Base-by-base conservation (phyloP, 1,139 yeast genomes). In the Geotrichum candidum region DNA sequence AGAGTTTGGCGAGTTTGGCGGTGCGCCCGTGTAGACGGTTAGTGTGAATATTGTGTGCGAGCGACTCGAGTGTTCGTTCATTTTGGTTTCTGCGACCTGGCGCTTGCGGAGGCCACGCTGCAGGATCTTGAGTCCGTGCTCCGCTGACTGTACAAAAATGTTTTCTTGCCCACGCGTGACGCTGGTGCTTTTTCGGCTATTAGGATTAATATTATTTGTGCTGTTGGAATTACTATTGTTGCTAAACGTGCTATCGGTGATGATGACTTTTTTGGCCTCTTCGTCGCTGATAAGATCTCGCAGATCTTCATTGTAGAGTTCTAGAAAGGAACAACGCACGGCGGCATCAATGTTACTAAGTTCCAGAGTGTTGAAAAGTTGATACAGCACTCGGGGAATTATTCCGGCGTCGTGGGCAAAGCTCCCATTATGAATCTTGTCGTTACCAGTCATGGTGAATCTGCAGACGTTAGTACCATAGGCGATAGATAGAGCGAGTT, bases 401-500 rank as follows among this genome's bases (percentile, higher is more conserved):
- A 88, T 82, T 6, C 95, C 95, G 0, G 89, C 85, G 61, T 79
- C 79, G 31, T 68, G 66, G 4, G 71, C 58, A 53, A 59, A 58
- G 27, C 63, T 64, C 48, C 65, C 63, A 54, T 65, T 61, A 15
- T 72, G 57, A 41, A 65, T 61, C 38, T 61, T 51, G 29, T 80
- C 77, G 66, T 84, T 85, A 31, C 96, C 96, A 68, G 90, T 84
- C 96, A 90, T 90, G 2, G 96, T 90, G 69, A 86, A 53, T 22
- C 63, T 60, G 57, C 1, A 15, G 11, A 31, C 15, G 35, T 33
- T 38, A 83, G 51, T 63, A 31, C 38, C n/a, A 15, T 29, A 11
- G 23, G 13, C 18, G 25, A 38, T 23, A 29, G 13, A 53, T 55
- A 25, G 10, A 41, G 18, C 9, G 13, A 15, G 22, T 41, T 41